phyloP scores from a whole-genome alignment of 2,329 filamentous ascomycete genomes.

The Cercospora sesami region DNA sequence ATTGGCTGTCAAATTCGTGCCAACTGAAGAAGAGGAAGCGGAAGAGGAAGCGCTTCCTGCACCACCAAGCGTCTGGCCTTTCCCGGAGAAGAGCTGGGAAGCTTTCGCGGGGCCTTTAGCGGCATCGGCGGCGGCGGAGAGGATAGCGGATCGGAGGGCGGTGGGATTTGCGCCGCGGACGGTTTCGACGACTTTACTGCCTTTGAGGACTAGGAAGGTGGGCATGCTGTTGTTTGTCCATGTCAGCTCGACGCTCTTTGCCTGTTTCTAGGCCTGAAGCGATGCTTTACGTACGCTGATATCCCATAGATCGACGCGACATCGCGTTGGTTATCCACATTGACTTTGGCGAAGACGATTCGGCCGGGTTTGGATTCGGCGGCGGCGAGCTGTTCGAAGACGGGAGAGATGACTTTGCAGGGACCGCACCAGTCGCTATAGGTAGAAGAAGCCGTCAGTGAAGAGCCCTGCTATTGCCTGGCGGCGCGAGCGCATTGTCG shows the following conservation, averaged over 20 bases:
- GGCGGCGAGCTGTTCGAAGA: constrained; percentile 54
- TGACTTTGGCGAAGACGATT: constrained; percentile 56
- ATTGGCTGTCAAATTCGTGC: constrained; percentile 3
- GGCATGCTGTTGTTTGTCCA: constrained; percentile 42
- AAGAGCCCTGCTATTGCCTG: background rate
- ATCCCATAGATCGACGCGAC: constrained; percentile 54
- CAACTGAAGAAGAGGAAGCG: constrained; percentile 7
- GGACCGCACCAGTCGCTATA: constrained; percentile 54
- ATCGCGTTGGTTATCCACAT: constrained; percentile 55
- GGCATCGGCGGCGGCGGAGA: constrained; percentile 46
- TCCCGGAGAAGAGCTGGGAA: constrained; percentile 42
- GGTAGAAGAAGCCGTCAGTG: background rate
- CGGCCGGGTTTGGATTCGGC: constrained; percentile 50
- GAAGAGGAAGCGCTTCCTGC: background rate
- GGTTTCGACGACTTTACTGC: constrained; percentile 47
- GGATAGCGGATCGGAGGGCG: constrained; percentile 49
- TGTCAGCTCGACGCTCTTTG: background rate
- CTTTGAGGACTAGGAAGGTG: constrained; percentile 52
- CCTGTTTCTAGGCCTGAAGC: no score
- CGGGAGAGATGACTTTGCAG: constrained; percentile 56
- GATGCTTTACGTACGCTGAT: constrained; percentile 40
- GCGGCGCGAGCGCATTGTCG: background rate
- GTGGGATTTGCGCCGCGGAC: constrained; percentile 52
- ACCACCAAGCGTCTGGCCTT: constrained; percentile 44
- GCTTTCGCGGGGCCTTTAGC: constrained; percentile 41